Evolutionary conservation across 495 filamentous ascomycete species (phyloP).

Genomic region (Penicillium argentinense): DNA sequence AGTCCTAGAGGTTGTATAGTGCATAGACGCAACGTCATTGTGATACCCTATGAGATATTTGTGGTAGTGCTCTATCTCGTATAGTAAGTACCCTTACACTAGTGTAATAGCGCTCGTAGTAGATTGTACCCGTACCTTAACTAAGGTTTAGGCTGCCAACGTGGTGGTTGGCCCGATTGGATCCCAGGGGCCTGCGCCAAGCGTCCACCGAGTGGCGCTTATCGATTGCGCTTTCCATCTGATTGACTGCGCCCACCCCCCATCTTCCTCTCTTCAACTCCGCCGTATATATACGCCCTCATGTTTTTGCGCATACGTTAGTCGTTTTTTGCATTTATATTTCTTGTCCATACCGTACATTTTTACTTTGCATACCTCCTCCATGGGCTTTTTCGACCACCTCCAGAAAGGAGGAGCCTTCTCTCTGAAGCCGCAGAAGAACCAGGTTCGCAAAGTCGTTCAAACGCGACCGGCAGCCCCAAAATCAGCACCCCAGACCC

Average conservation of each 20-base stretch:
- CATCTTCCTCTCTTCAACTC: conserved; percentile 13
- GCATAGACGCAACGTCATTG: conserved; percentile 14
- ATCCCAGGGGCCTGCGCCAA: too few relatives aligned
- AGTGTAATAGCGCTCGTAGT: background rate
- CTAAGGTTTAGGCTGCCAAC: conserved; percentile 7
- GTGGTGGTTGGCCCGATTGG: conserved; percentile 22
- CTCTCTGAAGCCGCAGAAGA: conserved; percentile 50
- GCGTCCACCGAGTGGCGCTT: conserved; percentile 31
- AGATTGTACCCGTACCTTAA: background rate
- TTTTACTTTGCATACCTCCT: conserved; percentile 3
- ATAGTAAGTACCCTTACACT: too few relatives aligned
- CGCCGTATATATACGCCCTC: conserved; percentile 12
- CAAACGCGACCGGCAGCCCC: conserved; percentile 38
- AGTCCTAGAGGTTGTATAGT: conserved; percentile 35
- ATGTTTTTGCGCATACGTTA: conserved; percentile 21
- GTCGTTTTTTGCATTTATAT: conserved; percentile 14
- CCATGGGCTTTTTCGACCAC: conserved; percentile 58
- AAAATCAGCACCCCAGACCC: conserved; percentile 28
- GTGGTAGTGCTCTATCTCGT: too few relatives aligned
- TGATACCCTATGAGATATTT: conserved; percentile 19
- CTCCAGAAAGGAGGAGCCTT: conserved; percentile 54
- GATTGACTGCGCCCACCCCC: background rate
- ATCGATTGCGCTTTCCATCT: conserved; percentile 25
- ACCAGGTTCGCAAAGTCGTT: conserved; percentile 50
- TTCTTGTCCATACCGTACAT: conserved; percentile 23